These are phyloP conservation scores for Clarireedia paspali DNA, from an alignment of 2,329 filamentous ascomycete species.

Conservation along the genomic window DNA sequence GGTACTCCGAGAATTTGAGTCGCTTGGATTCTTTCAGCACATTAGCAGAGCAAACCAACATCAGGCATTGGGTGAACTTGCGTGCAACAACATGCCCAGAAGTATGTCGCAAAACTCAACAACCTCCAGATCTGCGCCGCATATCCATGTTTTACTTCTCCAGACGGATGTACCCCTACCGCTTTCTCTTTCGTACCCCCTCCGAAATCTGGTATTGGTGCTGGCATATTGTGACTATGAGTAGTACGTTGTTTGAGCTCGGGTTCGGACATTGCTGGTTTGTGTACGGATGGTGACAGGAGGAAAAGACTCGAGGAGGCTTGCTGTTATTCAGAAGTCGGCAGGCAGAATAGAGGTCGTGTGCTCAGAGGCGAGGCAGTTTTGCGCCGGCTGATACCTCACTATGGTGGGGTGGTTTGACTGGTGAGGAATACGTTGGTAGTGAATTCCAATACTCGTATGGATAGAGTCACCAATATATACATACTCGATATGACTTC, in stretches of 20 bases:
- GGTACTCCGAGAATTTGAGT: slow-evolving; percentile 72
- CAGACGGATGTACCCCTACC: slow-evolving; percentile 27
- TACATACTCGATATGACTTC: no score
- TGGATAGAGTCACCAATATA: no score
- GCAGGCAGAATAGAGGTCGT: background rate
- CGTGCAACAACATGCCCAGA: slow-evolving; percentile 23
- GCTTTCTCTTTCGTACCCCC: slow-evolving; percentile 13
- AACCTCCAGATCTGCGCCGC: slow-evolving; percentile 24
- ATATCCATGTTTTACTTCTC: slow-evolving; percentile 27
- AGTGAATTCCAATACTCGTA: background rate
- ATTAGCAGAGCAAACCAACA: slow-evolving; percentile 15
- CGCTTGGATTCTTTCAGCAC: slow-evolving; percentile 47
- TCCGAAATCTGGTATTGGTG: slow-evolving; percentile 7
- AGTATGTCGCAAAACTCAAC: slow-evolving; percentile 24
- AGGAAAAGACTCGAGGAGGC: background rate
- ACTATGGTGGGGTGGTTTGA: background rate
- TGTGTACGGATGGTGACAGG: background rate
- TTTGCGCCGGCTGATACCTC: background rate
- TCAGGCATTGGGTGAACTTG: slow-evolving; percentile 15
- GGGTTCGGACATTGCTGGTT: slow-evolving; percentile 18
- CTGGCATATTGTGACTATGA: slow-evolving; percentile 3
- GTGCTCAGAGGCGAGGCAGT: background rate
- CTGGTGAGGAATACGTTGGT: background rate
- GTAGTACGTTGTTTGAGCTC: slow-evolving; percentile 21
- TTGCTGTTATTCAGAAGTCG: no score